Percentiles rank a stretch among this genome's conserved stretches.
Evolutionary conservation across 345 rosid genomes (phyloP).

Genomic region (Laguncularia racemosa): DNA sequence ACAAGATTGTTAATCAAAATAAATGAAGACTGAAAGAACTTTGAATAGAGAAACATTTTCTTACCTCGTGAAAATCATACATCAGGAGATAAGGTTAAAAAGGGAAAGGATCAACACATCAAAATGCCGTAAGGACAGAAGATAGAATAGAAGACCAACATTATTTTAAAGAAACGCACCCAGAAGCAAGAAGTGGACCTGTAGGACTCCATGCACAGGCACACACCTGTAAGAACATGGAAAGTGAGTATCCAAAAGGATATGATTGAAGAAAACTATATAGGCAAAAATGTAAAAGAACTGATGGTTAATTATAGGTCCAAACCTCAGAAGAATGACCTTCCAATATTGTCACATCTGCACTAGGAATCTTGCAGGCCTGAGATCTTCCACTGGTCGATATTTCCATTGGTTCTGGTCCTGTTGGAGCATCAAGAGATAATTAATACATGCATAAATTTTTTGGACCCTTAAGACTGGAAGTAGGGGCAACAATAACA

Average conservation of each 20-base stretch:
- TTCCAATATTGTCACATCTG: conserved; percentile 92
- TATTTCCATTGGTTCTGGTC: conserved; percentile 79
- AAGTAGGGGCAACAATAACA: background rate
- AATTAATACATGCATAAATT: background rate
- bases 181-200: conserved; percentile 97
- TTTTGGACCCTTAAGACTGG: too few species aligned
- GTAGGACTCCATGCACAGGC: conserved; percentile 99
- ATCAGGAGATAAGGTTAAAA: too few species aligned
- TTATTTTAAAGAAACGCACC: conserved; percentile 42
- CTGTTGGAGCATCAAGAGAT: conserved; percentile 16
- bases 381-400: conserved; percentile 40
- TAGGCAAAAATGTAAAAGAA: background rate
- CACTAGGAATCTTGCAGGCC: conserved; percentile 61
- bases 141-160: conserved; percentile 3
- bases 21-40: too few species aligned
- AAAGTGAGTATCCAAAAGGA: background rate
- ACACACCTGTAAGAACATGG: conserved; percentile 56
- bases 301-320: background rate
- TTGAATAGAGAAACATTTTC: too few species aligned
- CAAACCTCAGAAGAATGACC: conserved; percentile 98
- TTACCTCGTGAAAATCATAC: too few species aligned
- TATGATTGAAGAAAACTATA: background rate
- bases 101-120: too few species aligned
- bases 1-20: too few species aligned
- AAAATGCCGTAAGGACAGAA: too few species aligned